A percentile compares a stretch with the other conserved stretches of the same genome.
These are phyloP conservation scores for Metarhizium album DNA, from an alignment of 2,329 filamentous ascomycete genomes.

Conservation along the genomic window DNA sequence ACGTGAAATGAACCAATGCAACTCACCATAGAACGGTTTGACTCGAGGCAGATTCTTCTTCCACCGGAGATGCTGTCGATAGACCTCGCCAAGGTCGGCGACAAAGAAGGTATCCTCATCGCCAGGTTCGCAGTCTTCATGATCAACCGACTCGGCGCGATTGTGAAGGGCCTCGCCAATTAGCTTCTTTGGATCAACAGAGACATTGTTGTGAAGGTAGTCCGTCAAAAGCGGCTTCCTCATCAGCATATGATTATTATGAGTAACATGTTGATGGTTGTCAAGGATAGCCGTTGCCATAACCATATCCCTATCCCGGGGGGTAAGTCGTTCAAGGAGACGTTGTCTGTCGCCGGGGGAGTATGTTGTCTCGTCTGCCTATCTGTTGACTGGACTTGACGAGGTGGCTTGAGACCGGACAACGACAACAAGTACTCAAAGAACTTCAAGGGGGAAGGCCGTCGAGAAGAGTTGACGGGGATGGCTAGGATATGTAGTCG, in stretches of 20 bases:
- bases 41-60: slow-evolving; percentile 87
- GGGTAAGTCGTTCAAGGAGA: background rate
- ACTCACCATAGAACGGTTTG: slow-evolving; percentile 87
- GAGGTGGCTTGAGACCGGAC: slow-evolving; percentile 2
- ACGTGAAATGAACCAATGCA: background rate
- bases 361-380: background rate
- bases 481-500: slow-evolving; percentile 1
- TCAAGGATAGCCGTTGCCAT: slow-evolving; percentile 53
- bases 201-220: slow-evolving; percentile 28
- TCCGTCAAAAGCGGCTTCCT: slow-evolving; percentile 32
- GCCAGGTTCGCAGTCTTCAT: slow-evolving; percentile 78
- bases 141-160: slow-evolving; percentile 74
- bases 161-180: slow-evolving; percentile 80
- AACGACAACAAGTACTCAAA: slow-evolving; percentile 4
- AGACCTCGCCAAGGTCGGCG: slow-evolving; percentile 94
- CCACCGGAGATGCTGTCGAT: slow-evolving; percentile 97
- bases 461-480: background rate
- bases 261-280: slow-evolving; percentile 38
- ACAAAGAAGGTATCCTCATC: slow-evolving; percentile 98
- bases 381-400: slow-evolving; percentile 1
- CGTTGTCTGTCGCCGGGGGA: background rate
- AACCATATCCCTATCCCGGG: slow-evolving; percentile 43
- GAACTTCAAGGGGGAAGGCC: background rate
- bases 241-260: slow-evolving; percentile 34
- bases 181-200: slow-evolving; percentile 57